Evolutionary conservation across 2,329 filamentous ascomycete species (phyloP), one percentile per base, ranked within the genome.

Genomic region (Stagonosporopsis vannaccii): DNA sequence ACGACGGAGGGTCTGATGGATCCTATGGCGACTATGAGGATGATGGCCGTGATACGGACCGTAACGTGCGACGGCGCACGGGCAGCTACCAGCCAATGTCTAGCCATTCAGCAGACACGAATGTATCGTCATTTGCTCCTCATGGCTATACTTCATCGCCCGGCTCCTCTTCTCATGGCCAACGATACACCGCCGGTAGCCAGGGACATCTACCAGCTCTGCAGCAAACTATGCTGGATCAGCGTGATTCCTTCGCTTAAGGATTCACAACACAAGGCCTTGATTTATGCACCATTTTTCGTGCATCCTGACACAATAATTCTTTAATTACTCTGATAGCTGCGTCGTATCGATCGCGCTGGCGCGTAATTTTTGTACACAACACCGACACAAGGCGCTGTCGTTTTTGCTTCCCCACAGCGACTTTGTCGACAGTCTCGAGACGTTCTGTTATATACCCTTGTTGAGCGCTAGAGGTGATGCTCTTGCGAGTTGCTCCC

Each of bases 21-120:
- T 67, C 71, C 2, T 76, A 71, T 43, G 71, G 66, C 4, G 67
- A 63, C 1, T 74, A 73, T 33, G 69, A 74, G 3, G 70, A 71
- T 1, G 72, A 75, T 11, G 40, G 49, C 11, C 59, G 59, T 8
- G 71, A 75, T 12, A 60, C 65, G 25, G 71, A 74, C 15, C 68
- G 75, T 17, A 77, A 76, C 28, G 75, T 77, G 25, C 67, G 75
- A 22, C 66, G 74, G 46, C 64, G 75, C 44, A 77, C 74, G 1
- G 73, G 68, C 55, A 73, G 60, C 28, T 77, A 77, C 37, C 71
- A 73, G 51, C 68, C 71, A n/a, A 59, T 62, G 4, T 30, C 67
- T 12, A 0, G 33, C 51, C 68, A 20, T 65, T 66, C 20, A 51
- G n/a, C 62, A 6, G 64, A 71, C 3, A 30, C 64, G 17, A 65